Evolutionary conservation across 2,329 filamentous ascomycete genomes (phyloP), one percentile per base, ranked within the genome.

Genomic region (Lithohypha guttulata): DNA sequence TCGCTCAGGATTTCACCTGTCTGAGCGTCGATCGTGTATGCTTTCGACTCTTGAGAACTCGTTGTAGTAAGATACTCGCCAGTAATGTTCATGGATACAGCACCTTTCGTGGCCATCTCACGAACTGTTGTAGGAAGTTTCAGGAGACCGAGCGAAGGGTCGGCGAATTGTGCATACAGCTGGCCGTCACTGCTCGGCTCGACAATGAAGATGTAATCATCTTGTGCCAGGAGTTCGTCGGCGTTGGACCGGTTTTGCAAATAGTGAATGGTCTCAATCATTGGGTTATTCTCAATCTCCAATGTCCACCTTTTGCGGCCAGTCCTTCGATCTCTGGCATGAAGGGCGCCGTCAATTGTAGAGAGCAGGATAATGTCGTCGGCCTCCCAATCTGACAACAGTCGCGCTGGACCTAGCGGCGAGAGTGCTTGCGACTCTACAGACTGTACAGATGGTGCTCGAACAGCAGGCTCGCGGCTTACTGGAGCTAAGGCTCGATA

Each of bases 351-450:
- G 72, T 96, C 87, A 77, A 96, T 84, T 75, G 91, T 96, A 84
- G 91, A 89, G 82, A 98, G 73, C 71, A 98, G 84, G 69, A 96
- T 84, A 76, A 95, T 93, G 72, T 96, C 87, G 84, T 96, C 89
- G 68, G 95, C 87, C 82, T 95, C 85, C 89, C 89, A 96, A 69
- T 95, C 89, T 76, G 87, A 81, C 75, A 96, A 73, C 73, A 81
- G 93, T 78, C 89, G 87, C 87, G 86, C 89, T 81, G 73, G 72
- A 61, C 84, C 81, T 80, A 80, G 82, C 82, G 83, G 79, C 69
- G 81, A 75, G 63, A 82, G 70, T 55, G 77, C 78, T 61, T 71
- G 68, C 42, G 65, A 63, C 59, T 71, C 73, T 65, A 73, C 75
- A 60, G 70, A 68, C 66, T 77, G 75, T 72, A 77, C 77, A 77